Evolutionary conservation across 352 stramenopile species (phyloP).

Genomic region (Pythium aristosporum): DNA sequence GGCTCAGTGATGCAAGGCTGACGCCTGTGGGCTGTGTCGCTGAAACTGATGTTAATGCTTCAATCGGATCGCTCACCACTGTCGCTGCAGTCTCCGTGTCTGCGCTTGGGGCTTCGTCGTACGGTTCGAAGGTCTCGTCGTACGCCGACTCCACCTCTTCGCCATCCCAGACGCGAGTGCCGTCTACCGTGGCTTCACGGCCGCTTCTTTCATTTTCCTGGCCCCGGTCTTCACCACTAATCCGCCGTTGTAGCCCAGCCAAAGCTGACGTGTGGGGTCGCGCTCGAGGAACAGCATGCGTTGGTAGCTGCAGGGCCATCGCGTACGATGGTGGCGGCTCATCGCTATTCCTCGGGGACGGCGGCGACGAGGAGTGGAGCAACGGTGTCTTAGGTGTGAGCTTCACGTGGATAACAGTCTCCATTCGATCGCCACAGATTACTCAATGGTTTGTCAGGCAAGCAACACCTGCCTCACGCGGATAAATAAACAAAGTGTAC

Average conservation of each 20-base stretch:
- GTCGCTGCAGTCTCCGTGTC: neutral
- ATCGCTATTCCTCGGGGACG: neutral
- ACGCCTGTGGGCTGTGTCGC: neutral
- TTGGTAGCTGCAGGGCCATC: conserved; percentile 11
- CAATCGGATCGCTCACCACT: neutral
- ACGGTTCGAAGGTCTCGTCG: conserved; percentile 39
- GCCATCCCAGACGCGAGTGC: conserved; percentile 4
- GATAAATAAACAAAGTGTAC: neutral
- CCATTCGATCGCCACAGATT: neutral
- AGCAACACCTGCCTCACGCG: neutral
- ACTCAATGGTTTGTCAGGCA: neutral
- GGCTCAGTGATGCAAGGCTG: neutral
- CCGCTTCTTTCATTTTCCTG: conserved; percentile 17
- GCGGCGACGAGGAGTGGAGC: neutral
- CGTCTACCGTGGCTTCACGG: neutral
- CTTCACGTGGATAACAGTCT: neutral
- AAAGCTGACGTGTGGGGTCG: conserved; percentile 8
- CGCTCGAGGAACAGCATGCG: neutral
- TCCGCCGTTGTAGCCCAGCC: conserved; percentile 13
- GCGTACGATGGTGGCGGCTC: conserved; percentile 17
- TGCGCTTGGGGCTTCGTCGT: conserved; percentile 24
- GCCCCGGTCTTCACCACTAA: conserved; percentile 8
- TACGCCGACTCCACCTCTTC: conserved; percentile 35
- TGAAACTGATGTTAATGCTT: neutral
- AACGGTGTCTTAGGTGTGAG: conserved; percentile 3